Evolutionary conservation across 2,329 filamentous ascomycete species (phyloP).

Genomic region (Trichoderma aggressivum): DNA sequence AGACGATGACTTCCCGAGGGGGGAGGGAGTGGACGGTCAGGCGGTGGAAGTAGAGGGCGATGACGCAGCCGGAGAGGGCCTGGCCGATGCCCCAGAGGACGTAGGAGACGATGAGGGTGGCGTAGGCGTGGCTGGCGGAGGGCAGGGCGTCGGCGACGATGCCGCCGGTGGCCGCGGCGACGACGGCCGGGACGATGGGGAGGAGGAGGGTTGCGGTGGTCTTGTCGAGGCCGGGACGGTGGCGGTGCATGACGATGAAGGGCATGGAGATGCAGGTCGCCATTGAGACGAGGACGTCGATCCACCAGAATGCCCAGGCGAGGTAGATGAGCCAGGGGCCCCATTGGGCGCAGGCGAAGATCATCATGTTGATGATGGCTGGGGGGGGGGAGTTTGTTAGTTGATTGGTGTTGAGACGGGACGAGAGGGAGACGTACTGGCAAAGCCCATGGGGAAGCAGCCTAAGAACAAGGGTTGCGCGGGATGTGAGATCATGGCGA

Average conservation of each 20-base stretch:
- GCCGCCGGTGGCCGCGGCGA: slow-evolving; percentile 63
- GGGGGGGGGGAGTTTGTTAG: not conserved
- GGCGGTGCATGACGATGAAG: slow-evolving; percentile 51
- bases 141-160: slow-evolving; percentile 59
- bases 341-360: slow-evolving; percentile 61
- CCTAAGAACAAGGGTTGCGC: slow-evolving; percentile 66
- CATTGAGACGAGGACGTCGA: slow-evolving; percentile 52
- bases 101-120: slow-evolving; percentile 63
- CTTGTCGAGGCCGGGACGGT: slow-evolving; percentile 46
- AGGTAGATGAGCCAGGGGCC: slow-evolving; percentile 53
- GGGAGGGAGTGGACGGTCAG: slow-evolving; percentile 65
- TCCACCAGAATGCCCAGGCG: slow-evolving; percentile 58
- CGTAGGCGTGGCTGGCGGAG: slow-evolving; percentile 52
- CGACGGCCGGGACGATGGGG: slow-evolving; percentile 64
- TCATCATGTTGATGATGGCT: slow-evolving; percentile 62
- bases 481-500: slow-evolving; percentile 63
- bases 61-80: slow-evolving; percentile 56
- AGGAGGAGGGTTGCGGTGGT: slow-evolving; percentile 65
- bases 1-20: slow-evolving; percentile 64
- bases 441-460: slow-evolving; percentile 65
- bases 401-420: too few species aligned
- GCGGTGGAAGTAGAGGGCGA: slow-evolving; percentile 68
- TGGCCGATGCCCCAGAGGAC: slow-evolving; percentile 65
- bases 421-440: slow-evolving; percentile 39
- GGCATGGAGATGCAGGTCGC: slow-evolving; percentile 53